These are phyloP conservation scores for Beauveria scarabaeidicola DNA, from an alignment of 2,329 filamentous ascomycete genomes.

Conservation along the genomic window DNA sequence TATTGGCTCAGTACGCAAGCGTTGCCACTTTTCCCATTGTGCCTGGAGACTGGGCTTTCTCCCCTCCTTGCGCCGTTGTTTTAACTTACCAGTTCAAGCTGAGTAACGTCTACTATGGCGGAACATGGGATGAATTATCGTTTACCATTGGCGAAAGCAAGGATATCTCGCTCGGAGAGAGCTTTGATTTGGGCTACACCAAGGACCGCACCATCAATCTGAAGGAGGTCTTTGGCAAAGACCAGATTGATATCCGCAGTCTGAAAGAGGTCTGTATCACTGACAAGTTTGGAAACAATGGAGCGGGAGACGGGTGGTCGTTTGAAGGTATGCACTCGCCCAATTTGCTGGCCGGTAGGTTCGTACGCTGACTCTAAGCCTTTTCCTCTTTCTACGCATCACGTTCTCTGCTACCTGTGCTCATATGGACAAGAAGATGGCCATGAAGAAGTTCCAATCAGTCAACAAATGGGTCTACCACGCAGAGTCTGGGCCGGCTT, in stretches of 20 bases:
- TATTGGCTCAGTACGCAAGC: no score
- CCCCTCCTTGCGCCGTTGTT: not conserved
- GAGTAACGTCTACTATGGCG: not conserved
- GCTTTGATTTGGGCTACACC: not conserved
- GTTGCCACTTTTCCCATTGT: not conserved
- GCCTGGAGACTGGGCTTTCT: not conserved
- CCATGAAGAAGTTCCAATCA: no score
- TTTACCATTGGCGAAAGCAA: not conserved
- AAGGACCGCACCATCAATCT: not conserved
- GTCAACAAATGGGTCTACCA: no score
- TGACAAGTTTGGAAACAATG: not conserved
- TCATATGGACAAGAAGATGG: no score
- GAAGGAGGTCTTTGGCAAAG: not conserved
- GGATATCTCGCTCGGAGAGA: not conserved
- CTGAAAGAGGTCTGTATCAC: not conserved
- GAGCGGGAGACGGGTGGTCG: not conserved
- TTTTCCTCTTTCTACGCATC: no score
- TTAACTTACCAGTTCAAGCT: not conserved
- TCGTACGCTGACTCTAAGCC: no score
- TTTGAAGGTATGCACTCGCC: not conserved
- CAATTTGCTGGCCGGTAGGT: not conserved
- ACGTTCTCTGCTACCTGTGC: no score
- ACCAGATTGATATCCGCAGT: not conserved
- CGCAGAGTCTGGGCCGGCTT: no score
- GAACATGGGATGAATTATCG: not conserved